A percentile compares a stretch with the other conserved stretches of the same genome.
These are phyloP conservation scores for Lipomyces sp. DNA, from an alignment of 805 yeast genomes.

Conservation along the genomic window DNA sequence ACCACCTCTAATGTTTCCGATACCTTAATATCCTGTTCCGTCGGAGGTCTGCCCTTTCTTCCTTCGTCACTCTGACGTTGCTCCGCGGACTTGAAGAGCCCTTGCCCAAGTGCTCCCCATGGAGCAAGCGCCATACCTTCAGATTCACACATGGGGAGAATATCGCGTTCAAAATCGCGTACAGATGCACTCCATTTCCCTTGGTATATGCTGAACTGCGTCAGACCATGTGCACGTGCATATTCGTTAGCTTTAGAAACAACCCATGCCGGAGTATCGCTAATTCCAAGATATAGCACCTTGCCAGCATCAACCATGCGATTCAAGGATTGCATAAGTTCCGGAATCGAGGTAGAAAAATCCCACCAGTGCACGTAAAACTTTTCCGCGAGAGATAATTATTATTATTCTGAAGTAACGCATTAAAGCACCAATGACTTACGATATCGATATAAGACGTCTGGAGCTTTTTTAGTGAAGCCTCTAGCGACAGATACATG, in stretches of 20 bases:
- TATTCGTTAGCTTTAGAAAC: constrained; percentile 32
- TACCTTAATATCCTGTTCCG: constrained; percentile 7
- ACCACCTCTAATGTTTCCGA: neutral
- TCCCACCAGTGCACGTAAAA: constrained; percentile 34
- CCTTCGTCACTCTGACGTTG: constrained; percentile 6
- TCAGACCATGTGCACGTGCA: constrained; percentile 38
- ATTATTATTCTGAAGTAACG: too few species aligned
- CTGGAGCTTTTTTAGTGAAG: constrained; percentile 27
- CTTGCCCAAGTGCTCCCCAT: constrained; percentile 6
- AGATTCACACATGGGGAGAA: constrained; percentile 39
- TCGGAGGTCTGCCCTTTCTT: neutral
- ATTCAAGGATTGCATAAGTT: constrained; percentile 38
- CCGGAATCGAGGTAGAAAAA: constrained; percentile 38
- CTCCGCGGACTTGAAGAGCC: constrained; percentile 8
- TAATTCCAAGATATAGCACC: constrained; percentile 39
- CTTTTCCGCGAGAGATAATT: too few species aligned
- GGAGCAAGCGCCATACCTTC: constrained; percentile 37
- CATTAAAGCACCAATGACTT: too few species aligned
- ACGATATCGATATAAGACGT: constrained; percentile 38
- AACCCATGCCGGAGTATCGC: constrained; percentile 42
- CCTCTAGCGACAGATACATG: constrained; percentile 18
- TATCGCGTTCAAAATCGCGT: constrained; percentile 41
- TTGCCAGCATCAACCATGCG: constrained; percentile 29
- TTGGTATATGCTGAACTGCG: constrained; percentile 41
- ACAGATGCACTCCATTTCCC: constrained; percentile 40